phyloP scores from a whole-genome alignment of 2,329 filamentous ascomycete genomes.

The Alternaria sp. region DNA sequence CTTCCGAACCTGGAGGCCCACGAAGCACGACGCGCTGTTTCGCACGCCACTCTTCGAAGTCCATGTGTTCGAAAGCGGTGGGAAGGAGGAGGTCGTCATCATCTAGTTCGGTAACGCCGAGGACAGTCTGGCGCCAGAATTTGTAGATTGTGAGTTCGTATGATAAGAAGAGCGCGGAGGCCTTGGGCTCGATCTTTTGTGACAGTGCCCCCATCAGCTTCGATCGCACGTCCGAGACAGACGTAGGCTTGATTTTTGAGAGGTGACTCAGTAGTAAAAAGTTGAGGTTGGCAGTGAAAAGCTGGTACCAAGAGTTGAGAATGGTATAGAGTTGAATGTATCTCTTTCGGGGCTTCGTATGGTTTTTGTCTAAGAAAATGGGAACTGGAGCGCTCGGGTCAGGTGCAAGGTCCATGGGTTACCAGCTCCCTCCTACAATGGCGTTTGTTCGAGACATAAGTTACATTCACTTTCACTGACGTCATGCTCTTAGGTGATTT shows the following conservation, averaged over 20 bases:
- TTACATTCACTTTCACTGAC: neutral
- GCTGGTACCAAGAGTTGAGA: neutral
- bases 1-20: neutral
- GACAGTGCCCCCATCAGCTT: neutral
- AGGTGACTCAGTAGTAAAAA: neutral
- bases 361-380: neutral
- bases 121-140: neutral
- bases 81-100: neutral
- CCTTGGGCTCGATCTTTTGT: neutral
- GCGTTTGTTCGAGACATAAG: neutral
- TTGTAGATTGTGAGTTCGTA: slow-evolving; percentile 8
- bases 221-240: neutral
- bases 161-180: neutral
- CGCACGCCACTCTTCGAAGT: slow-evolving; percentile 13
- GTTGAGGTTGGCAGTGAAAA: neutral
- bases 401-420: neutral
- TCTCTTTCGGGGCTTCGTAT: neutral
- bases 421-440: neutral
- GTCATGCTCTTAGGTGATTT: neutral
- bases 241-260: neutral
- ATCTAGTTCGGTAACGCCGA: neutral
- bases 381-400: neutral
- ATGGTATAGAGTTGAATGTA: neutral
- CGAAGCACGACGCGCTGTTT: neutral
- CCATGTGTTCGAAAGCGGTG: slow-evolving; percentile 19